Evolutionary conservation across 495 filamentous ascomycete species (phyloP).

Genomic region (Daldinia loculata): DNA sequence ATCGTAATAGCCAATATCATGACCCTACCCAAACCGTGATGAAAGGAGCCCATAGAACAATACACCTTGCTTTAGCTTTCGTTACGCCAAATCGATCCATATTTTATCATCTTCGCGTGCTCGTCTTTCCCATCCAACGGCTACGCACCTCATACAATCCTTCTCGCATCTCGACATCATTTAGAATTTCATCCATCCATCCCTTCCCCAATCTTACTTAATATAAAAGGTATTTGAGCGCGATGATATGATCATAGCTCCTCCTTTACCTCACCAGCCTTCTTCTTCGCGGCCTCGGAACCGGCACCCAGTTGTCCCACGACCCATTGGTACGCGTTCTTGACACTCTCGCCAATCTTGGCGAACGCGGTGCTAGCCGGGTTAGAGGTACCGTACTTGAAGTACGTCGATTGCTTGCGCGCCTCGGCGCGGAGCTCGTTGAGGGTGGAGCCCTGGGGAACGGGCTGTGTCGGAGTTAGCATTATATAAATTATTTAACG

Average conservation of each 20-base stretch:
- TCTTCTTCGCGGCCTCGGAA: constrained; percentile 68
- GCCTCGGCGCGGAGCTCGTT: constrained; percentile 73
- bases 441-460: constrained; percentile 62
- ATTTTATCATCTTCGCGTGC: background rate
- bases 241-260: constrained; percentile 43
- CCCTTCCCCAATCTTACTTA: background rate
- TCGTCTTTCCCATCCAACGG: background rate
- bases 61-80: background rate
- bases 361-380: constrained; percentile 72
- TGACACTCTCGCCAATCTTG: constrained; percentile 64
- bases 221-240: background rate
- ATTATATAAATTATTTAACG: no score
- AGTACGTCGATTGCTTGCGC: constrained; percentile 76
- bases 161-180: background rate
- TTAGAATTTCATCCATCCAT: background rate
- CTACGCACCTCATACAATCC: background rate
- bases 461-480: constrained; percentile 49
- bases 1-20: no score
- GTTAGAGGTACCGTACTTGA: constrained; percentile 76
- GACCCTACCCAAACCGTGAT: background rate
- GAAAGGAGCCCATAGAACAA: background rate
- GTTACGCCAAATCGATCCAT: background rate
- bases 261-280: constrained; percentile 54
- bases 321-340: constrained; percentile 66
- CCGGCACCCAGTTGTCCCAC: constrained; percentile 65